These are phyloP conservation scores for Setaria viridis DNA, from an alignment of 202 grass and related monocot genomes.

Conservation along the genomic window DNA sequence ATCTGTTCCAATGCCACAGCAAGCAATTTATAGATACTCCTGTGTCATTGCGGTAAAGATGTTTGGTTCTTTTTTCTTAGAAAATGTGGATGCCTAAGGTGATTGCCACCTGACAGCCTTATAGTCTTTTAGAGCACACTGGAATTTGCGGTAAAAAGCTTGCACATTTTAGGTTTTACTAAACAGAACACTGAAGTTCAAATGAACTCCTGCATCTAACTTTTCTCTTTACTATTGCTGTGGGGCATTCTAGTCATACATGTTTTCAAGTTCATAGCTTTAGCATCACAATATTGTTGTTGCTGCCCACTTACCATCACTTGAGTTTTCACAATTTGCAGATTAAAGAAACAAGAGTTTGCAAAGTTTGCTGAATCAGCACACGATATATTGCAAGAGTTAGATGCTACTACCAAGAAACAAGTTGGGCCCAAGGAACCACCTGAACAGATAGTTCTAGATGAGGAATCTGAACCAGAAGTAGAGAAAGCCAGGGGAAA, in stretches of 20 bases:
- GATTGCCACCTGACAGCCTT: neutral
- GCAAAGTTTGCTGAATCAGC: slow-evolving; percentile 57
- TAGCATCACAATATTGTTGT: slow-evolving; percentile 3
- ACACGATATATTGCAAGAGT: slow-evolving; percentile 51
- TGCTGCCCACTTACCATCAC: slow-evolving; percentile 16
- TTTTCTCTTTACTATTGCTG: slow-evolving; percentile 15
- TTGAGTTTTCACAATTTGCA: slow-evolving; percentile 51
- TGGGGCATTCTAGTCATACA: neutral
- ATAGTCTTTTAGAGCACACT: neutral
- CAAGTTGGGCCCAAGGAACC: slow-evolving; percentile 43
- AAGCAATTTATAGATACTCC: neutral
- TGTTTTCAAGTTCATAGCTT: neutral
- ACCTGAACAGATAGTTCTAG: slow-evolving; percentile 55
- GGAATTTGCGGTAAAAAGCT: neutral
- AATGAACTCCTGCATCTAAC: slow-evolving; percentile 27
- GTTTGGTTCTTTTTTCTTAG: slow-evolving; percentile 21
- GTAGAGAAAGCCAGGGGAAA: slow-evolving; percentile 55
- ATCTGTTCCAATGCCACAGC: neutral
- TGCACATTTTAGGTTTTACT: neutral
- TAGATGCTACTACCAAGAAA: slow-evolving; percentile 51
- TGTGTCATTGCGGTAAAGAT: neutral
- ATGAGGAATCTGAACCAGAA: slow-evolving; percentile 45
- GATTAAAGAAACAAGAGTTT: slow-evolving; percentile 69
- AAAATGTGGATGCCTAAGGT: slow-evolving; percentile 23
- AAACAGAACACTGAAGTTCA: slow-evolving; percentile 11